phyloP scores from a whole-genome alignment of 164 flowering plant species.

The Chimonanthus salicifolius region DNA sequence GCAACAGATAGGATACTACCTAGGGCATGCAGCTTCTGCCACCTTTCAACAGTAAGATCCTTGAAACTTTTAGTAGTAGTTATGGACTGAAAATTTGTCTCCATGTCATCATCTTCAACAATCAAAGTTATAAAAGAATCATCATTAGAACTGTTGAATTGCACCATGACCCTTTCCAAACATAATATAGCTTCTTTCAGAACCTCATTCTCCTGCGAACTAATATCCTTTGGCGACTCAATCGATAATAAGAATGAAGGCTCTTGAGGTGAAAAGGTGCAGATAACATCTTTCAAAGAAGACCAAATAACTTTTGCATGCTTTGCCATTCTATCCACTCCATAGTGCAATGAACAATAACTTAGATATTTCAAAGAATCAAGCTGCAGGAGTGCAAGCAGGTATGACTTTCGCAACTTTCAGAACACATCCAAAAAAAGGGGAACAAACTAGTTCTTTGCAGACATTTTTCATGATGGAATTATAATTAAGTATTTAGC shows the following conservation, averaged over 20 bases:
- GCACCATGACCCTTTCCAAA: conserved; percentile 41
- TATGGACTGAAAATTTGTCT: conserved; percentile 33
- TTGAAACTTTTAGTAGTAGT: conserved; percentile 21
- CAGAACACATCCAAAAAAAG: background rate
- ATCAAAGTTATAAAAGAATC: conserved; percentile 36
- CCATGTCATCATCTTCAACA: conserved; percentile 56
- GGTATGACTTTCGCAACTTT: background rate
- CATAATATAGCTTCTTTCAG: conserved; percentile 52
- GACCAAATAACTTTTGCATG: conserved; percentile 70
- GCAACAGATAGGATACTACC: conserved; percentile 51
- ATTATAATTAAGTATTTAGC: background rate
- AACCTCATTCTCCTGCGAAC: conserved; percentile 46
- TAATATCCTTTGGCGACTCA: conserved; percentile 30
- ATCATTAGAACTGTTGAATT: conserved; percentile 22
- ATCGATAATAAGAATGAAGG: conserved; percentile 24
- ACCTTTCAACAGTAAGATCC: conserved; percentile 37
- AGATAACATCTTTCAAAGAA: conserved; percentile 51
- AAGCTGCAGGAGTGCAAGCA: conserved; percentile 43
- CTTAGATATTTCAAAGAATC: conserved; percentile 82
- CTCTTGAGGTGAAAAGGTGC: conserved; percentile 25
- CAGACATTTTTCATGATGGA: background rate
- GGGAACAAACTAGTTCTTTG: background rate
- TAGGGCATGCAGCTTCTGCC: conserved; percentile 48
- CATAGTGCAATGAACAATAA: conserved; percentile 53
- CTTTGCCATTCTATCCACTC: conserved; percentile 56